Evolutionary conservation across 108 stramenopile genomes (phyloP), one percentile per base, ranked within the genome.

Genomic region (Ochromonas danica): DNA sequence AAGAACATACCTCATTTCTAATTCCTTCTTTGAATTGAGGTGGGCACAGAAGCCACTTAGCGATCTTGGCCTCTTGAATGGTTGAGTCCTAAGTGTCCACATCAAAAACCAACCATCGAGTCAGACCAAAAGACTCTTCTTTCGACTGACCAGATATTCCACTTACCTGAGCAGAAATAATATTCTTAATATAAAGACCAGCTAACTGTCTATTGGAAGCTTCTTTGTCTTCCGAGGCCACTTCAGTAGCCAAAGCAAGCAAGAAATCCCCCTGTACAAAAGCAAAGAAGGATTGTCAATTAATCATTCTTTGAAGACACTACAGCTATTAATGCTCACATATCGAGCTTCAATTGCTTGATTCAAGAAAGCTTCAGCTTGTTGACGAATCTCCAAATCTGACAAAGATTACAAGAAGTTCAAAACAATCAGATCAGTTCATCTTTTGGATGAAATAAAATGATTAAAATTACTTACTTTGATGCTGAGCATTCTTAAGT

Each of bases 131-230:
- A 70, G 33, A 17, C 36, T 10, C 14, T 70, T 10, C 10, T 14
- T 70, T n/a, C n/a, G n/a, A n/a, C n/a, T n/a, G n/a, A n/a, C n/a
- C n/a, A n/a, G n/a, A n/a, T n/a, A n/a, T n/a, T n/a, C n/a, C n/a
- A n/a, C n/a, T n/a, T n/a, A n/a, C n/a, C n/a, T n/a, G n/a, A n/a
- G 72, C 36, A 42, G 31, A 41, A 60, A 95, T 81, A 1, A 91
- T 45, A 81, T 95, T 95, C 82, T 95, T 95, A 61, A 95, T 84
- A 85, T 92, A 81, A 22, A 95, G 67, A 31, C 92, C 93, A 14
- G 93, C 92, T 71, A 91, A 82, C 74, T 92, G 90, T 40, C 94
- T 90, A 88, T 42, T 43, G 85, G 85, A 27, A 22, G 35, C 61
- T 17, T 71, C 2, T 42, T 84, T 85, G 2, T 87, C 90, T 80